These are phyloP conservation scores for Endotrypanum monterogeii DNA, from an alignment of 208 protist species.

Conservation along the genomic window DNA sequence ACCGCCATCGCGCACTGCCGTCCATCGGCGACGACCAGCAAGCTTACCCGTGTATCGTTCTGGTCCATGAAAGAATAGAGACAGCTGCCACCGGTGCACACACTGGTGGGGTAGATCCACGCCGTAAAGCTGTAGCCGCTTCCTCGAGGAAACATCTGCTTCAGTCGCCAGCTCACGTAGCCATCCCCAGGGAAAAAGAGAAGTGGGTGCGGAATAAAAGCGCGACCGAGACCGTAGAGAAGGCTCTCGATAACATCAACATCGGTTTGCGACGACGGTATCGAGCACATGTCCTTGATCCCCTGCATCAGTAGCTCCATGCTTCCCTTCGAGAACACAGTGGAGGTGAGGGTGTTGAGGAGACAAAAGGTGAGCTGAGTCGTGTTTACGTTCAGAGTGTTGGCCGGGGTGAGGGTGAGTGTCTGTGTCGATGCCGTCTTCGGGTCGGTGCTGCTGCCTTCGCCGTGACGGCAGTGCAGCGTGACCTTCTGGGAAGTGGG, in stretches of 20 bases:
- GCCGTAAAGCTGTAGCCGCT: constrained; percentile 76
- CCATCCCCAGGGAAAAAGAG: constrained; percentile 76
- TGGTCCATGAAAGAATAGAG: constrained; percentile 75
- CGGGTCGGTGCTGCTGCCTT: background rate
- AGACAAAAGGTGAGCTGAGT: constrained; percentile 70
- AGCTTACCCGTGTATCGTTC: constrained; percentile 42
- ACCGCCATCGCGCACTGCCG: constrained; percentile 64
- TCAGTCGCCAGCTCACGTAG: constrained; percentile 57
- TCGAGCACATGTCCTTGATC: constrained; percentile 56
- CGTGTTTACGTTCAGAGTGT: constrained; percentile 59
- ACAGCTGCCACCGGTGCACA: constrained; percentile 71
- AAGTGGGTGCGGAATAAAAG: constrained; percentile 39
- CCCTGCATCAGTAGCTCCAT: constrained; percentile 49
- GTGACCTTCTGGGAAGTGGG: constrained; percentile 41
- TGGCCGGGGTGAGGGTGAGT: constrained; percentile 23
- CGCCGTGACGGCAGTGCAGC: constrained; percentile 6
- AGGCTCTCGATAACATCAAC: constrained; percentile 72
- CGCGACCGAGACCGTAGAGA: constrained; percentile 58
- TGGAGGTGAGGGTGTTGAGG: constrained; percentile 57
- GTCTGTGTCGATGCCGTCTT: constrained; percentile 3
- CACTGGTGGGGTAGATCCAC: constrained; percentile 81
- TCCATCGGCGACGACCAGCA: constrained; percentile 72
- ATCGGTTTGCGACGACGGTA: constrained; percentile 62
- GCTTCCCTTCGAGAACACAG: constrained; percentile 40
- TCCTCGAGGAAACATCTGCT: constrained; percentile 31